Evolutionary conservation across 2,329 filamentous ascomycete species (phyloP), one percentile per base, ranked within the genome.

Genomic region (Trichophyton equinum): DNA sequence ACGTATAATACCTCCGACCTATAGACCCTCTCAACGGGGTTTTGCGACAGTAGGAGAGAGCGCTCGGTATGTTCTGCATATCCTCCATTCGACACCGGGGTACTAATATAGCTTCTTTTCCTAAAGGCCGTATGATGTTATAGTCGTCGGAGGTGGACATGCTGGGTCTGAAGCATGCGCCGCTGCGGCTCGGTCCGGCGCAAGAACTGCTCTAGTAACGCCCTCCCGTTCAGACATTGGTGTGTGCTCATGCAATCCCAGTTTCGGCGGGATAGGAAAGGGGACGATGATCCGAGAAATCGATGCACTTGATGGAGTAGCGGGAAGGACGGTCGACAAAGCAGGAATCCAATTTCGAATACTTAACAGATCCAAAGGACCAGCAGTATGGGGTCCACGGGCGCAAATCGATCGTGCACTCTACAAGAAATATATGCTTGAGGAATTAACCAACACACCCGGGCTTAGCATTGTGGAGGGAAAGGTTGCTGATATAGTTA

Each of bases 241-340:
- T 60, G 89, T 94, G 33, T 97, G 92, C 76, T 96, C 91, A 40
- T 97, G 92, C 77, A 97, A 97, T 72, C 92, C 92, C 1, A 95
- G 90, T 65, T 95, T 99, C 70, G 94, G 94, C 44, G 94, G 94
- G n/a, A 97, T 99, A 67, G 94, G 94, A 51, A 99, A 99, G 73
- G 94, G 94, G 15, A 97, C 89, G 8, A 96, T 99, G 78, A 79
- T 99, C 58, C 86, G 92, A 47, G 94, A 99, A 74, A 86, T 99
- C 36, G 94, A 99, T 76, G 94, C 94, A 0, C 79, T 99, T 62
- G 94, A 97, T 70, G 94, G 94, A 0, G 78, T 99, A 20, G 87
- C 91, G 0, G 91, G 90, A 0, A 83, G 89, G 40, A 86, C 96
- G 22, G 90, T 96, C 62, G 94, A 99, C 76, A 92, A 94, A 72